A percentile compares a stretch with the other conserved stretches of the same genome.
Evolutionary conservation across 192 early-diverging fungal genomes (phyloP).

Genomic region (Glomus cerebriforme): DNA sequence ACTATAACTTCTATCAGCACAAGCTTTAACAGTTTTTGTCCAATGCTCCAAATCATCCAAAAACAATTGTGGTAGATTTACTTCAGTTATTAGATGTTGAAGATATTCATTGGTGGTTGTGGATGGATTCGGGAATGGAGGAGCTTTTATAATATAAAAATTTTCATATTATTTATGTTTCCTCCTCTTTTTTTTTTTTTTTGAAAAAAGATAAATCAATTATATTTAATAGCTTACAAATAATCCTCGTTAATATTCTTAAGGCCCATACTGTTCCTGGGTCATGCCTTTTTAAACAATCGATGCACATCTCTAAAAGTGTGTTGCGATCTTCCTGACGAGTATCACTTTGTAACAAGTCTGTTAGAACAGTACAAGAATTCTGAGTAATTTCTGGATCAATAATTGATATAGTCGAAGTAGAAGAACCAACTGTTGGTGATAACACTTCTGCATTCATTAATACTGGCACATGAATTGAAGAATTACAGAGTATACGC

Average conservation of each 20-base stretch:
- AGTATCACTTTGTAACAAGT: conserved; percentile 39
- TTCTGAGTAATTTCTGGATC: conserved; percentile 41
- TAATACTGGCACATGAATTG: conserved; percentile 22
- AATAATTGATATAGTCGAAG: conserved; percentile 27
- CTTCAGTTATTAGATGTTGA: conserved; percentile 7
- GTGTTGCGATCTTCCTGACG: conserved; percentile 34
- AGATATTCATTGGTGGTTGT: conserved; percentile 7
- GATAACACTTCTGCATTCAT: conserved; percentile 26
- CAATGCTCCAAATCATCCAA: conserved; percentile 33
- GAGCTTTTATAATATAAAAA: not conserved
- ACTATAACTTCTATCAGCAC: conserved; percentile 6
- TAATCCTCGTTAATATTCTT: conserved; percentile 41
- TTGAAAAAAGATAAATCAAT: not conserved
- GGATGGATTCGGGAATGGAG: conserved; percentile 1
- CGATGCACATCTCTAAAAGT: conserved; percentile 39
- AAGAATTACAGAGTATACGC: conserved; percentile 46
- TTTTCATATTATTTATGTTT: not conserved
- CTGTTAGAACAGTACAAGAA: conserved; percentile 36
- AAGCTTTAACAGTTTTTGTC: conserved; percentile 28
- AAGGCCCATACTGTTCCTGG: conserved; percentile 50
- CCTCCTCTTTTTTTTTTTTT: not conserved
- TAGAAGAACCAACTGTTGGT: conserved; percentile 14
- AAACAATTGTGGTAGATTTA: conserved; percentile 29
- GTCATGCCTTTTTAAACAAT: conserved; percentile 43
- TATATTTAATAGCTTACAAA: conserved; percentile 32